Base-by-base conservation (phyloP, 306 rosid species). In the Fragaria nilgerrensis region DNA sequence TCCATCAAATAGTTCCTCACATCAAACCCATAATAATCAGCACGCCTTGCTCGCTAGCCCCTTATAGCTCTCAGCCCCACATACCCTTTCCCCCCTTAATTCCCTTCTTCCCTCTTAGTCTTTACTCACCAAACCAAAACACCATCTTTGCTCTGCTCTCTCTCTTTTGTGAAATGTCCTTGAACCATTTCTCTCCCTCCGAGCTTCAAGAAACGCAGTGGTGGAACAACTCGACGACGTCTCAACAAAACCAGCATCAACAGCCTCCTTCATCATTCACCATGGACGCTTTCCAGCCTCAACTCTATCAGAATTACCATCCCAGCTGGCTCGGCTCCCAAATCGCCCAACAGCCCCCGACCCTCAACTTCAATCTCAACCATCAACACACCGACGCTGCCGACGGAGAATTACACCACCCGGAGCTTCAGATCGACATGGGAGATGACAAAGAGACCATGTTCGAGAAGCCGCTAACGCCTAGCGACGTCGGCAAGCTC, bases 401-500 rank as follows among this genome's bases (percentile, higher is more conserved):
- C 63, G 23, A 65, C 20, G 67, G 68, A 20, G 22, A 72, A 69
- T 43, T 15, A 29, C 71, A 4, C 1, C 55, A 53, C 2, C 39
- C 62, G 25, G 62, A 55, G 62, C 29, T 16, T 36, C 45, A 17
- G 48, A 22, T 25, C 59, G 47, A 44, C 25, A 53, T 3, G 1
- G 82, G 41, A 44, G 62, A 70, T 8, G 84, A 88, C 15, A 91
- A 89, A 50, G 96, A 90, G 23, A 68, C 86, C 22, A 89, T 96
- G 99, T 95, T 95, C 70, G 99, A 95, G 84, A 95, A 95, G 56
- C 0, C 86, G 88, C 92, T 0, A 97, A 95, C 99, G 2, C 99
- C 99, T 0, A 95, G 99, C 82, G 99, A 95, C 50, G 99, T 95
- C 0, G 99, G 99, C 20, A 95, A 95, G 73, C 45, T 95, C 84